Evolutionary conservation across 2,329 filamentous ascomycete species (phyloP).

Genomic region (Grosmannia huntii): DNA sequence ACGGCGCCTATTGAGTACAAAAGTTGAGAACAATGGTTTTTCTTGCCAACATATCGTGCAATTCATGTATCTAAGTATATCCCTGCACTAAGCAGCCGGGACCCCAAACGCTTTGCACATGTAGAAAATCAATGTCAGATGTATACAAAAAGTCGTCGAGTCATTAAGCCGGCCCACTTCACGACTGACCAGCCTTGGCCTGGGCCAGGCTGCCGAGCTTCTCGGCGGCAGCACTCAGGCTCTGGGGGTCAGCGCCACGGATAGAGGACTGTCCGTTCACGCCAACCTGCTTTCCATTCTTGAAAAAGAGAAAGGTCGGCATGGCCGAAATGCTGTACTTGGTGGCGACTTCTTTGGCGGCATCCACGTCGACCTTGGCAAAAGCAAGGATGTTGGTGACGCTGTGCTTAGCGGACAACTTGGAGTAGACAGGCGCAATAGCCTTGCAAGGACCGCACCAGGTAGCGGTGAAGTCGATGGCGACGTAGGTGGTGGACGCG

Average conservation of each 20-base stretch:
- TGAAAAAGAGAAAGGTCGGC: constrained; percentile 49
- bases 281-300: constrained; percentile 33
- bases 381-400: constrained; percentile 33
- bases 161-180: not conserved
- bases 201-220: constrained; percentile 10
- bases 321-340: constrained; percentile 39
- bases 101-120: too few relatives aligned
- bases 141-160: not conserved
- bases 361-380: constrained; percentile 46
- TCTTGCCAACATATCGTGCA: too few relatives aligned
- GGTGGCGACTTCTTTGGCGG: constrained; percentile 33
- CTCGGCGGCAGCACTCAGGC: constrained; percentile 7
- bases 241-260: constrained; percentile 14
- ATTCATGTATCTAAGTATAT: too few relatives aligned
- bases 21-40: too few relatives aligned
- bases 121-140: not conserved
- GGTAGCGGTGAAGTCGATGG: constrained; percentile 43
- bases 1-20: too few relatives aligned
- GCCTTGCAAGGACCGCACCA: constrained; percentile 49
- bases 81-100: too few relatives aligned
- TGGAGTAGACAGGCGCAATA: constrained; percentile 40
- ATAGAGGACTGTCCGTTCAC: constrained; percentile 16
- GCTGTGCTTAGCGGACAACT: constrained; percentile 28
- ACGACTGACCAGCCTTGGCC: not conserved
- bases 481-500: constrained; percentile 33